phyloP scores from a whole-genome alignment of 768 basidiomycete species.

The Agrocybe pediades region DNA sequence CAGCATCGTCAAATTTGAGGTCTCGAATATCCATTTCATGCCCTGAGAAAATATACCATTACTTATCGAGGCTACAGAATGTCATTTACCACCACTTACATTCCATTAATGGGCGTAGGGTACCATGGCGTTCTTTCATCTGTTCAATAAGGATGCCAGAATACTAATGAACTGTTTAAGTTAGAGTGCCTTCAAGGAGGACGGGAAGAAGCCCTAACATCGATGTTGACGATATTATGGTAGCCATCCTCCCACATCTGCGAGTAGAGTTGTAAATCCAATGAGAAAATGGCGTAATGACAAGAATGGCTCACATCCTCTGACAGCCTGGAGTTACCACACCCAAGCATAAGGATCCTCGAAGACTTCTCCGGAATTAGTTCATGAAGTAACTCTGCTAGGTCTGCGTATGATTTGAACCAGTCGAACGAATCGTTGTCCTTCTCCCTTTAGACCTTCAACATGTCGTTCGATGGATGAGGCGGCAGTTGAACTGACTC shows the following conservation, averaged over 20 bases:
- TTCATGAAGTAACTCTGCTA: slow-evolving; percentile 60
- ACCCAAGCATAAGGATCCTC: slow-evolving; percentile 78
- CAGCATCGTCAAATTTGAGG: slow-evolving; percentile 56
- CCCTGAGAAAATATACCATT: slow-evolving; percentile 52
- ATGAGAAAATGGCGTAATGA: not conserved
- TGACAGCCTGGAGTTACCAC: slow-evolving; percentile 81
- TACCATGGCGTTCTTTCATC: slow-evolving; percentile 60
- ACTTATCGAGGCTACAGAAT: not conserved
- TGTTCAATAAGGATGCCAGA: slow-evolving; percentile 73
- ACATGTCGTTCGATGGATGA: not conserved
- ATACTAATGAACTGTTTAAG: slow-evolving; percentile 48
- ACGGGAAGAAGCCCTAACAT: slow-evolving; percentile 45
- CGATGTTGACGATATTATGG: slow-evolving; percentile 75
- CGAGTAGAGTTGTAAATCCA: not conserved
- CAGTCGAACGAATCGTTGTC: slow-evolving; percentile 74
- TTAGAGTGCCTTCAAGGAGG: not conserved
- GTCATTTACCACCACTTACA: slow-evolving; percentile 43
- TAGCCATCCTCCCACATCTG: slow-evolving; percentile 92
- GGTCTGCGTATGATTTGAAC: slow-evolving; percentile 82
- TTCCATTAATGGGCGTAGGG: slow-evolving; percentile 63
- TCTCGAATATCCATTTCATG: slow-evolving; percentile 81
- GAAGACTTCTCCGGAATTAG: slow-evolving; percentile 63
- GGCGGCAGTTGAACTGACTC: slow-evolving; percentile 41
- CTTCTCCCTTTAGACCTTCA: slow-evolving; percentile 46
- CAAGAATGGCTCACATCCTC: slow-evolving; percentile 56